phyloP scores from a whole-genome alignment of 2,329 filamentous ascomycete genomes.

The Neoascochyta sp. region DNA sequence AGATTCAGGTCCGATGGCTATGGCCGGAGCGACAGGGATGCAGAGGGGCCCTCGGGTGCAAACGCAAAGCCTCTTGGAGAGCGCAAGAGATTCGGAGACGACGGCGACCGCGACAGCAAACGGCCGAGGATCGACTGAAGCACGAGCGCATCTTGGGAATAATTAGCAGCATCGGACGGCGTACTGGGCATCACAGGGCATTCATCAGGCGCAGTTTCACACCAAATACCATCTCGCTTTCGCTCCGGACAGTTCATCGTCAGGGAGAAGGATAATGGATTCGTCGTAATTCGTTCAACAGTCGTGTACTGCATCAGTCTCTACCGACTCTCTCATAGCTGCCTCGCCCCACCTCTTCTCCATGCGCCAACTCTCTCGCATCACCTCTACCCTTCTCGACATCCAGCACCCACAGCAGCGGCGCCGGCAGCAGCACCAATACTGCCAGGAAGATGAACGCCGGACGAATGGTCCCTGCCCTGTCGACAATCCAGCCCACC shows the following conservation, averaged over 20 bases:
- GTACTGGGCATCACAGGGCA: conserved; percentile 5
- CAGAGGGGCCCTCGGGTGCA: conserved; percentile 58
- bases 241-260: too few relatives aligned
- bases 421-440: conserved; percentile 72
- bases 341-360: conserved; percentile 10
- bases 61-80: conserved; percentile 69
- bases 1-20: conserved; percentile 64
- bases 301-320: too few relatives aligned
- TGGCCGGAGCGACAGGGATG: conserved; percentile 21
- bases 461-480: conserved; percentile 40
- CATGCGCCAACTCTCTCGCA: conserved; percentile 24
- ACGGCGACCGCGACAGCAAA: conserved; percentile 44
- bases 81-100: conserved; percentile 47
- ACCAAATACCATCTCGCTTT: too few relatives aligned
- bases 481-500: conserved; percentile 83
- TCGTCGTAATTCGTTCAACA: too few relatives aligned
- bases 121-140: conserved; percentile 38
- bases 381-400: conserved; percentile 55
- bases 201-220: conserved; percentile 5
- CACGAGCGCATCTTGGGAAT: neutral
- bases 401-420: conserved; percentile 75
- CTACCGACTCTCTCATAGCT: conserved; percentile 16
- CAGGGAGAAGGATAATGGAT: too few relatives aligned
- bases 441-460: conserved; percentile 84
- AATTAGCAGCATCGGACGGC: conserved; percentile 11